Percentiles rank a stretch among this genome's conserved stretches.
phyloP scores from a whole-genome alignment of 768 basidiomycete species.

The Naganishia antarctica region DNA sequence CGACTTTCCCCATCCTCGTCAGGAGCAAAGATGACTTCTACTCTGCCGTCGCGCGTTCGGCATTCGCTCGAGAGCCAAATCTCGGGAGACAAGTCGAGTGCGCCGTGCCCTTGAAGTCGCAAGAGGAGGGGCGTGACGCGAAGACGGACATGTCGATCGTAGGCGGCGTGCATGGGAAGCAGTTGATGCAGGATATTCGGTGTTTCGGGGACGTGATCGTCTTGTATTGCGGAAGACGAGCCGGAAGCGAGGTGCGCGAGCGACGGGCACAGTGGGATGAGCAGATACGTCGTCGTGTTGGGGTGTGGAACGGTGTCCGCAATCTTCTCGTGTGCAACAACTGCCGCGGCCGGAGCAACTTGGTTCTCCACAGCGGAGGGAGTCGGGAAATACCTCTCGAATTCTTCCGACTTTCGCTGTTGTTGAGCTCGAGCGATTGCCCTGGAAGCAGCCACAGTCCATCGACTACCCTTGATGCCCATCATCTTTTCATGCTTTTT shows the following conservation, averaged over 20 bases:
- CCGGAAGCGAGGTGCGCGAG: slow-evolving; percentile 21
- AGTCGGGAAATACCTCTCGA: slow-evolving; percentile 7
- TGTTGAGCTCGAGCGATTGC: not conserved
- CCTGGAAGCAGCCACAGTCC: not conserved
- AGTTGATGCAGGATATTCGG: slow-evolving; percentile 5
- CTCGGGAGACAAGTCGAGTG: slow-evolving; percentile 13
- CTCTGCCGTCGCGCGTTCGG: not conserved
- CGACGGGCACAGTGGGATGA: slow-evolving; percentile 19
- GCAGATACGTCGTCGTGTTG: slow-evolving; percentile 21
- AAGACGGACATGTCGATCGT: slow-evolving; percentile 10
- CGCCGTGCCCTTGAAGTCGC: slow-evolving; percentile 10
- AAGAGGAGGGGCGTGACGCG: slow-evolving; percentile 15
- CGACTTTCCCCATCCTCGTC: not conserved
- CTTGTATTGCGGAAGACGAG: not conserved
- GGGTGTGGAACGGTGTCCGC: not conserved
- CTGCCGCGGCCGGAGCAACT: not conserved
- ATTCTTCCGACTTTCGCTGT: slow-evolving; percentile 2
- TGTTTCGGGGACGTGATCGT: not conserved
- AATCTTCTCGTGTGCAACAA: not conserved
- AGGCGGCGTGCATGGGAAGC: slow-evolving; percentile 10
- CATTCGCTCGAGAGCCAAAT: slow-evolving; percentile 6
- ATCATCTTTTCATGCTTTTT: slow-evolving; percentile 20
- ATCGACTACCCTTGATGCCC: slow-evolving; percentile 22
- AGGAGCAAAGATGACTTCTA: slow-evolving; percentile 16
- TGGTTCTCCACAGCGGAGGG: not conserved